Percentiles rank a stretch among this genome's conserved stretches.
phyloP scores from a whole-genome alignment of 805 yeast species.

The Candida maris region DNA sequence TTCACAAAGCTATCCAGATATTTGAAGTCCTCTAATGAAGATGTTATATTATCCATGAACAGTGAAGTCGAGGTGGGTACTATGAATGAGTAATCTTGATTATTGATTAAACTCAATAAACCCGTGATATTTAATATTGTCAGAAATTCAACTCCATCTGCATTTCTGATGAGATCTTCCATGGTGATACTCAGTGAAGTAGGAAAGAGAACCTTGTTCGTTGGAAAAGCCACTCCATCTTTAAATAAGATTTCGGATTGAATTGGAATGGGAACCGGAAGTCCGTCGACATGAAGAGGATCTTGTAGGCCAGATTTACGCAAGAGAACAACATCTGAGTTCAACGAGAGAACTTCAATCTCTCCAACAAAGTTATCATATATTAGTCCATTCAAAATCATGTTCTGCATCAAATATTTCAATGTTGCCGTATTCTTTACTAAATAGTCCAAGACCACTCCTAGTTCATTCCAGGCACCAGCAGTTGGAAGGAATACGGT shows the following conservation, averaged over 20 bases:
- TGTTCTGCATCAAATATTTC: constrained; percentile 49
- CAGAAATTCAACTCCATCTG: constrained; percentile 49
- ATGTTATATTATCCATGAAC: constrained; percentile 45
- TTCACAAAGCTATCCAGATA: constrained; percentile 51
- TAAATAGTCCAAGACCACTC: constrained; percentile 57
- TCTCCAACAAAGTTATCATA: constrained; percentile 57
- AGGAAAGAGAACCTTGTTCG: constrained; percentile 57
- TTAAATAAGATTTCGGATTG: constrained; percentile 68
- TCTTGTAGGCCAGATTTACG: constrained; percentile 5
- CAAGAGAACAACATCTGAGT: constrained; percentile 10
- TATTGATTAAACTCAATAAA: constrained; percentile 39
- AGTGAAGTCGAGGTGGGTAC: constrained; percentile 66
- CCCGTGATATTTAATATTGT: constrained; percentile 40
- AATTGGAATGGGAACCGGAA: constrained; percentile 34
- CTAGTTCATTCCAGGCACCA: constrained; percentile 63
- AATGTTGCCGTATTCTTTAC: constrained; percentile 49
- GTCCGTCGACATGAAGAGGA: constrained; percentile 12
- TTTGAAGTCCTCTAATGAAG: constrained; percentile 32
- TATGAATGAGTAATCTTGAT: constrained; percentile 54
- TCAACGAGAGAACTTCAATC: constrained; percentile 16
- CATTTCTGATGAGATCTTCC: constrained; percentile 51
- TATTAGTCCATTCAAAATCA: constrained; percentile 58
- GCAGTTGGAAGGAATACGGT: constrained; percentile 78
- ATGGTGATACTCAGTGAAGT: constrained; percentile 48
- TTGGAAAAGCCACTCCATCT: constrained; percentile 82